Base-by-base conservation (phyloP, 495 filamentous ascomycete species). In the Cladorrhinum samala region DNA sequence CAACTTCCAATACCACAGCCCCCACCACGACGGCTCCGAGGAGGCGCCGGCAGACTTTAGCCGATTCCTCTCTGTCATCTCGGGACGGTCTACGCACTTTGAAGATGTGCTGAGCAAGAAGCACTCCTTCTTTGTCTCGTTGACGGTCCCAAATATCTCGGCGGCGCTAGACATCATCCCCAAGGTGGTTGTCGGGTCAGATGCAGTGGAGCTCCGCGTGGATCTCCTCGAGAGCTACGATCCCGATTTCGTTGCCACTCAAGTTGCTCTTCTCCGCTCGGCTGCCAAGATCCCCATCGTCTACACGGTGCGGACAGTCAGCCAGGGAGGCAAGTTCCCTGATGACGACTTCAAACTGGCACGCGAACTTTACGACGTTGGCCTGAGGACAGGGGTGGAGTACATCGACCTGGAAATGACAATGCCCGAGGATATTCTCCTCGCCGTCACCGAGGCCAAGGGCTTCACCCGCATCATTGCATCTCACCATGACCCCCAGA, bases 351-450 rank as follows among this genome's bases (percentile, higher is more conserved):
- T 82, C 30, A 78, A 84, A 9, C 79, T 83, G 46, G 84, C 88
- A 3, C 72, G 83, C 44, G 72, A 78, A 30, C 79, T 99, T 33
- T 96, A 94, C 71, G 77, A 75, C 40, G 71, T 85, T 25, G 94
- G 90, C 5, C 69, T 95, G 52, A 81, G 90, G 14, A 81, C 89
- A 57, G 91, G 88, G 0, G 80, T 91, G 16, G 94, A 97, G 59
- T 99, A 91, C 62, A 75, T 99, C 19, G 93, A 99, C 67, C 73
- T 99, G 18, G 93, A 99, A 64, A 87, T 97, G 65, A 84, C 86
- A 1, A 87, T 91, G 72, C 87, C 92, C 0, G 82, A 89, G 23
- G 67, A 82, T 19, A 64, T 95, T 50, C 75, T 93, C 17, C 73
- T 82, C 20, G 72, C 78, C 24, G 78, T 95, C 17, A 77, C 82